Percentiles rank a stretch among this genome's conserved stretches.
Conservation (phyloP, 768 basidiomycete genomes). For the Collybia sp. region DNA sequence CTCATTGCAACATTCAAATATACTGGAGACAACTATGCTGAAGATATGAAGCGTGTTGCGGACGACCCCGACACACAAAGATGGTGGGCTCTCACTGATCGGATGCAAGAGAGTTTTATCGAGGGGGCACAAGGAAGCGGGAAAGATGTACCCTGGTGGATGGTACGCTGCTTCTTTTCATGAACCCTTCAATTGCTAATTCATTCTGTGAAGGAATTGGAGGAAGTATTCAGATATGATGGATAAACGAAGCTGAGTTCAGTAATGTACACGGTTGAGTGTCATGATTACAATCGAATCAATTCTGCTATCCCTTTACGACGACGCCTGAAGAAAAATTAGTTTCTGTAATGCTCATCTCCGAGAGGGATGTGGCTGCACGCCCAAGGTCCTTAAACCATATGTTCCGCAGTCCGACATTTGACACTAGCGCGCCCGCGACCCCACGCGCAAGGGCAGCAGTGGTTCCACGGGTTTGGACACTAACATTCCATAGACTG, state of each 20-base stretch:
- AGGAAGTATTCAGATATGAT: constrained; percentile 73
- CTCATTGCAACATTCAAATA: constrained; percentile 83
- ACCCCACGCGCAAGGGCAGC: constrained; percentile 1
- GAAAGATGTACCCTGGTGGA: constrained; percentile 68
- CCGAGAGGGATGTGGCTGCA: constrained; percentile 1
- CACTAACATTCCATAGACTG: constrained; percentile 1
- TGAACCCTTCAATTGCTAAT: background rate
- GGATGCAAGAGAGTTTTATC: constrained; percentile 76
- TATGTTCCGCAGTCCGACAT: constrained; percentile 3
- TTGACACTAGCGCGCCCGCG: background rate
- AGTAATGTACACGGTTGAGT: too few relatives aligned
- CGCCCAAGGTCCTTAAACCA: constrained; percentile 2
- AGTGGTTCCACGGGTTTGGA: background rate
- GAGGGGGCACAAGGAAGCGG: constrained; percentile 68
- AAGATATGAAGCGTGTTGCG: constrained; percentile 61
- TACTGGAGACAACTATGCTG: constrained; percentile 56
- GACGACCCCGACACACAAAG: constrained; percentile 64
- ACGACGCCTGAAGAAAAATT: background rate
- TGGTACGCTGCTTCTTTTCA: constrained; percentile 29
- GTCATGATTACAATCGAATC: too few relatives aligned
- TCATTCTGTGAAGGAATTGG: constrained; percentile 31
- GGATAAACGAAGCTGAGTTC: constrained; percentile 16
- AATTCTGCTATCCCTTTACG: too few relatives aligned
- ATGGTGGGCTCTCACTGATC: constrained; percentile 78
- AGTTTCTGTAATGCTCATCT: background rate